Evolutionary conservation across 305 asterid genomes (phyloP), one percentile per base, ranked within the genome.

Genomic region (Salvia sclarea): DNA sequence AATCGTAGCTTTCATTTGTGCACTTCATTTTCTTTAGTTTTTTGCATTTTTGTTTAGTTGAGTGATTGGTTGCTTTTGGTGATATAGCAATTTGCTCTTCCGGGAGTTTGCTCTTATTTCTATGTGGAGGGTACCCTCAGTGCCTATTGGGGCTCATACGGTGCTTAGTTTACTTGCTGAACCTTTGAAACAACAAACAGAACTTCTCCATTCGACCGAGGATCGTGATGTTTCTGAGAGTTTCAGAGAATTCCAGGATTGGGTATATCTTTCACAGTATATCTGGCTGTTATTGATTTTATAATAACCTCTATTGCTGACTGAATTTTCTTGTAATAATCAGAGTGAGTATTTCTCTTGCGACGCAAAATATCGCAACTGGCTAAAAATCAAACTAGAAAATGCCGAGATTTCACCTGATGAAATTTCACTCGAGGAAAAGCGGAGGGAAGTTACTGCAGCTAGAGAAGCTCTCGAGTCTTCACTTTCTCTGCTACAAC

Each of bases 321-420:
- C 77, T 59, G 47, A n/a, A 31, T 63, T 10, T 60, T 73, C 49
- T 64, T 72, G 74, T 80, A 72, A 69, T 74, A 40, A 74, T 72
- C 84, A 94, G 99, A 91, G 88, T 59, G 99, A 89, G 78, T 94
- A 87, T 86, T 94, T 86, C 79, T 91, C 99, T 47, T 94, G 98
- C 72, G 99, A 94, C 76, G 98, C 92, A 69, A 94, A 85, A 41
- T 94, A 88, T 70, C 97, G 99, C 44, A 91, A 83, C 72, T 94
- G 99, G 99, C 88, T 94, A 31, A 85, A 87, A 77, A 67, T 86
- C 72, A 88, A 86, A 65, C 76, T 84, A 60, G 96, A 80, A 76
- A 86, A 86, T 78, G 84, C 89, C 1, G 94, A 85, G 75, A 88
- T 89, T 77, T 79, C 88, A 53, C 80, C 80, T 18, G 61, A 62